phyloP scores from a whole-genome alignment of 2,329 filamentous ascomycete genomes.

The Bisporella sp. region DNA sequence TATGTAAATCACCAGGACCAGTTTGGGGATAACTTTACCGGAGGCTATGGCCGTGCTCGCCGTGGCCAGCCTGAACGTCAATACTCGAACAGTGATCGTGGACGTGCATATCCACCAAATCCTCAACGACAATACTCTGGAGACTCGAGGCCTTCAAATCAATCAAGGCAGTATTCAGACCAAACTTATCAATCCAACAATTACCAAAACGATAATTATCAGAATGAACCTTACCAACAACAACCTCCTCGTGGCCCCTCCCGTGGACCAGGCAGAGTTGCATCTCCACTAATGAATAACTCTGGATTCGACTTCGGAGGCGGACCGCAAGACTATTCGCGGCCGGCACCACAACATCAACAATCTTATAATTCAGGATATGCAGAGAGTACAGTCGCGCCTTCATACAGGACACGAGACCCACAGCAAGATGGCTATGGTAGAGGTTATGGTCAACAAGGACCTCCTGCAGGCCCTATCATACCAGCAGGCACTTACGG shows the following conservation, averaged over 20 bases:
- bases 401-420: neutral
- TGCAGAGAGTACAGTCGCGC: neutral
- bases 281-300: constrained; percentile 19
- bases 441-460: neutral
- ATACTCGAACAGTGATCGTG: constrained; percentile 15
- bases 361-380: constrained; percentile 9
- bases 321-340: constrained; percentile 7
- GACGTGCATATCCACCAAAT: constrained; percentile 11
- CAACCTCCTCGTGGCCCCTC: constrained; percentile 2
- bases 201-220: too few species aligned
- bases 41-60: constrained; percentile 5
- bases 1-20: neutral
- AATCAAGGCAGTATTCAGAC: neutral
- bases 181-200: neutral
- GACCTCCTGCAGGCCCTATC: neutral
- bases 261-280: constrained; percentile 10
- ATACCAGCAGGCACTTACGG: neutral
- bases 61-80: constrained; percentile 11
- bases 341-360: constrained; percentile 11
- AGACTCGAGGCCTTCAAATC: neutral
- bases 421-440: neutral
- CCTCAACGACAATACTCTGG: constrained; percentile 18
- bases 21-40: constrained; percentile 3
- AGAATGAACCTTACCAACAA: neutral
- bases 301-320: constrained; percentile 22